Base-by-base conservation (phyloP, 139 green algal genomes). In the Picocystis salinarum region DNA sequence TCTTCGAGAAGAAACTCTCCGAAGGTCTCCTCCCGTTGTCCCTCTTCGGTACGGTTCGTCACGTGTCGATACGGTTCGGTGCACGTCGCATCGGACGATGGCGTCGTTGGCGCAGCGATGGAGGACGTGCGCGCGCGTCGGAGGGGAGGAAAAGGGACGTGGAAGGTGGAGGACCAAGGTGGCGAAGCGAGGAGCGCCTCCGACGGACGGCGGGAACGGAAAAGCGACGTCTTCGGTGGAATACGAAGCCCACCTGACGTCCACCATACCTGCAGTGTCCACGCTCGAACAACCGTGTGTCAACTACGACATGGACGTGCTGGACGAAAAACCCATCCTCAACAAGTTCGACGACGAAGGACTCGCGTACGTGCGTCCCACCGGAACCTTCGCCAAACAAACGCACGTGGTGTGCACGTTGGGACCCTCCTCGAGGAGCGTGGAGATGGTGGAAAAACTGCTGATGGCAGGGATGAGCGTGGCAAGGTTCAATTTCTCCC, bases 401-500 rank as follows among this genome's bases (percentile, higher is more conserved):
- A 83, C 75, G 31, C 70, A 91, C 69, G 70, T 95, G n/a, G 77
- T 95, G 25, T 95, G 85, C 62, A 95, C 85, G 9, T 60, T 95
- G 31, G 85, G 85, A 0, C 85, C 83, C 3, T 68, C 70, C 31
- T 82, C 67, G 19, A 58, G 80, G 23, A 68, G 39, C 17, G 73
- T 92, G 15, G 62, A 79, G 51, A 62, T 80, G 0, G 53, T 91
- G 23, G 80, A 87, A 57, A 74, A 92, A 58, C 71, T 95, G 47
- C 70, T 95, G 47, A 54, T 56, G 1, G 70, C 68, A 29, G 85
- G 85, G 24, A 95, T 95, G 85, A 80, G 67, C 34, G 75, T 95
- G 5, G 85, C 85, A 5, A 73, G 85, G 42, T 94, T 95, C 73
- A 94, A 95, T 62, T 95, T 95, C 61, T 83, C 64, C 6, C 85